Evolutionary conservation across 495 filamentous ascomycete genomes (phyloP).

Genomic region (Cercophora newfieldiana): DNA sequence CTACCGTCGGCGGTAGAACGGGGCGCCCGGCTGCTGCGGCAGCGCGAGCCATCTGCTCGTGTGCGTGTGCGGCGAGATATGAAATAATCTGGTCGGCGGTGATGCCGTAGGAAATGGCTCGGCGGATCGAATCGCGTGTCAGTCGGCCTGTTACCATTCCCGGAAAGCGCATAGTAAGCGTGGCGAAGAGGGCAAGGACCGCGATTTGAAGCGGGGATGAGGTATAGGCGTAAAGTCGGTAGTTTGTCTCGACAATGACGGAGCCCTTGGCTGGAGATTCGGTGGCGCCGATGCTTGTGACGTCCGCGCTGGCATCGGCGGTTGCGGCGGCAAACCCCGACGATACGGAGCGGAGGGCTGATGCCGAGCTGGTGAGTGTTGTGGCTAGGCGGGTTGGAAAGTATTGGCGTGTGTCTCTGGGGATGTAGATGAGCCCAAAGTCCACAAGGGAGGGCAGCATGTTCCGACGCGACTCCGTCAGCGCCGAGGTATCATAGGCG

Average conservation of each 20-base stretch:
- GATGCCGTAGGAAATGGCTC: constrained; percentile 86
- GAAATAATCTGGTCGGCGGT: constrained; percentile 91
- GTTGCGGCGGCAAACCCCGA: constrained; percentile 51
- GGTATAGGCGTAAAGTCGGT: constrained; percentile 95
- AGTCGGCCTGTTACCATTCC: constrained; percentile 89
- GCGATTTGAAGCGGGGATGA: constrained; percentile 89
- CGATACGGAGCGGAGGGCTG: constrained; percentile 63
- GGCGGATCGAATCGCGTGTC: constrained; percentile 79
- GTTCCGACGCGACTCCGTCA: constrained; percentile 76
- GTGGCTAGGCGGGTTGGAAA: constrained; percentile 94
- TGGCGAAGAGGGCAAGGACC: constrained; percentile 85
- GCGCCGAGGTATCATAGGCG: constrained; percentile 76
- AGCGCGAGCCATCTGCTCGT: constrained; percentile 82
- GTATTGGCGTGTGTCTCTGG: constrained; percentile 63
- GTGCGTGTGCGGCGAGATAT: constrained; percentile 85
- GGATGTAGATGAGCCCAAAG: constrained; percentile 82
- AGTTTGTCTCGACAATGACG: constrained; percentile 98
- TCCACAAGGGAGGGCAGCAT: constrained; percentile 85
- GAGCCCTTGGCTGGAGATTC: constrained; percentile 60
- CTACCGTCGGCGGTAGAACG: constrained; percentile 87
- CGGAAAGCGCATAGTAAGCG: constrained; percentile 81
- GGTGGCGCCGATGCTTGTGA: constrained; percentile 37
- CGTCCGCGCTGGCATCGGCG: constrained; percentile 48
- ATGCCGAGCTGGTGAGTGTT: constrained; percentile 81
- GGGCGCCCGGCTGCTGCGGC: constrained; percentile 55